These are phyloP conservation scores for Ceriops tagal DNA, from an alignment of 345 rosid species.

Conservation along the genomic window DNA sequence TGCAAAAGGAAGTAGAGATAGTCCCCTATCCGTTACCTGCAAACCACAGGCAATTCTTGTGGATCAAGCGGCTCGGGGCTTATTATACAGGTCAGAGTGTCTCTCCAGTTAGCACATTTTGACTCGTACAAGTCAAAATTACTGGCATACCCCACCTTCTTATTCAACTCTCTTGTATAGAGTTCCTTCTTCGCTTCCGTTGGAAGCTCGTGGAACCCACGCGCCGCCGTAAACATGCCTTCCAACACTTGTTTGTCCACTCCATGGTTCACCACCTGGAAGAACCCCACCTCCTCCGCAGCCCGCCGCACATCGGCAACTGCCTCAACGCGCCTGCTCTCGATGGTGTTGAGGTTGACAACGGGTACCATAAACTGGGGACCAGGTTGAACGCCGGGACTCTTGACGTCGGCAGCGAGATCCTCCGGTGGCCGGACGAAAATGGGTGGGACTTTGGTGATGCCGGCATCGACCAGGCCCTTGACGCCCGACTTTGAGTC, in stretches of 20 bases:
- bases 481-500: slow-evolving; percentile 20
- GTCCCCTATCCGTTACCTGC: slow-evolving; percentile 12
- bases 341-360: slow-evolving; percentile 12
- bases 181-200: slow-evolving; percentile 3
- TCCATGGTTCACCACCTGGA: slow-evolving; percentile 26
- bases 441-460: slow-evolving; percentile 14
- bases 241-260: slow-evolving; percentile 2
- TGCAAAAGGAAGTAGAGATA: not conserved
- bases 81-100: slow-evolving; percentile 12
- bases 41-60: slow-evolving; percentile 11
- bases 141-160: slow-evolving; percentile 4
- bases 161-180: not conserved
- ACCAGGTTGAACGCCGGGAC: not conserved
- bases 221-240: slow-evolving; percentile 9
- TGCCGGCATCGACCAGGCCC: slow-evolving; percentile 23
- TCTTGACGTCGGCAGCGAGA: not conserved
- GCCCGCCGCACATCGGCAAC: slow-evolving; percentile 3
- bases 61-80: slow-evolving; percentile 16
- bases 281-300: slow-evolving; percentile 14
- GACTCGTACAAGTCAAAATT: slow-evolving; percentile 14
- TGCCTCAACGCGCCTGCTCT: slow-evolving; percentile 1
- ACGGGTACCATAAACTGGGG: not conserved
- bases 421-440: slow-evolving; percentile 5
- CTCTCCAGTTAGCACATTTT: slow-evolving; percentile 22
- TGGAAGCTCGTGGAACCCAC: slow-evolving; percentile 15